Evolutionary conservation across 345 rosid species (phyloP).

Genomic region (Kernera saxatilis): DNA sequence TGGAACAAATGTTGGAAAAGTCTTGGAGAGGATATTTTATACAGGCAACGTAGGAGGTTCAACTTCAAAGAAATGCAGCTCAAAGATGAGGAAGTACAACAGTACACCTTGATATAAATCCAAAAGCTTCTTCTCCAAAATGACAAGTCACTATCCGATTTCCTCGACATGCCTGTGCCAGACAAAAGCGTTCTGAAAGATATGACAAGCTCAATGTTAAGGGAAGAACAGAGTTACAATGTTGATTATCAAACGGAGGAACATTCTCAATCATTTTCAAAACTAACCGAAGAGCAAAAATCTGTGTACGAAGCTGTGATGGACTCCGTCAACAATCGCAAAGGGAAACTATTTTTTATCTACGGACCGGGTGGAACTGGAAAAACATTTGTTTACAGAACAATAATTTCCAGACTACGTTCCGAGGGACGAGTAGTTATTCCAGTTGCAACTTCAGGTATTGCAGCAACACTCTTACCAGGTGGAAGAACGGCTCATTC

Average conservation of each 20-base stretch:
- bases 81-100: neutral
- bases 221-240: neutral
- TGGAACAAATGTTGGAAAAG: neutral
- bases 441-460: neutral
- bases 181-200: neutral
- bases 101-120: neutral
- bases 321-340: neutral
- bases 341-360: neutral
- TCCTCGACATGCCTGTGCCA: neutral
- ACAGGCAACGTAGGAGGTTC: neutral
- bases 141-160: neutral
- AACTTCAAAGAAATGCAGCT: neutral
- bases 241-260: fast-evolving
- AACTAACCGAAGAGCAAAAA: neutral
- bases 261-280: too few relatives aligned
- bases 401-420: neutral
- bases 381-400: neutral
- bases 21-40: neutral
- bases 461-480: neutral
- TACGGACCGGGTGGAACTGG: neutral
- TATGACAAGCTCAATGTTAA: neutral
- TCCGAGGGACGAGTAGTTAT: neutral
- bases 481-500: neutral
- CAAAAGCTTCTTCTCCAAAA: neutral
- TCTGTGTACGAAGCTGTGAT: neutral